phyloP scores from a whole-genome alignment of 345 rosid genomes.

The Moringa oleifera region DNA sequence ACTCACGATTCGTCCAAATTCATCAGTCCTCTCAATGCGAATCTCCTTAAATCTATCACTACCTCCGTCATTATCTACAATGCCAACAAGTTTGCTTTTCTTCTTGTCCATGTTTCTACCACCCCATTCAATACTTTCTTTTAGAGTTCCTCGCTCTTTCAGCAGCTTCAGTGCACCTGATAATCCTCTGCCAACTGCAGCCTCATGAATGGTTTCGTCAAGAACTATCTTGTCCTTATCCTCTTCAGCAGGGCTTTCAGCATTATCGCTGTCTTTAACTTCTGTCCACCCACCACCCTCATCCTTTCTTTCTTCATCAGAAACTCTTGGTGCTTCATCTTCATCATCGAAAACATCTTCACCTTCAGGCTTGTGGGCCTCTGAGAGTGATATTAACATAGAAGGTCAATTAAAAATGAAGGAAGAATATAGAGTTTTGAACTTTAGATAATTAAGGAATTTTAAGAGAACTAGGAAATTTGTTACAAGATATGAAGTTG shows the following conservation, averaged over 20 bases:
- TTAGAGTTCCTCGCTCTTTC: constrained; percentile 86
- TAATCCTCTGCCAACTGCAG: constrained; percentile 83
- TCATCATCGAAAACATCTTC: constrained; percentile 94
- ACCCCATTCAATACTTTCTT: constrained; percentile 91
- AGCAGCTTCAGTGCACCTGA: constrained; percentile 81
- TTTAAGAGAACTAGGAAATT: no score
- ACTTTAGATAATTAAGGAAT: no score
- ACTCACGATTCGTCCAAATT: constrained; percentile 95
- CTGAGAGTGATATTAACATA: constrained; percentile 36
- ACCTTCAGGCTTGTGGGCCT: constrained; percentile 47
- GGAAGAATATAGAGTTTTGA: no score
- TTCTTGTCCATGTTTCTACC: constrained; percentile 99
- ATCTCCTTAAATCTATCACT: constrained; percentile 59
- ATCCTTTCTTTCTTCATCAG: constrained; percentile 49
- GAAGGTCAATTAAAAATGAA: background rate
- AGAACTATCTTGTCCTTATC: constrained; percentile 59
- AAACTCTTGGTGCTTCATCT: constrained; percentile 60
- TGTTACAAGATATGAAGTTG: no score
- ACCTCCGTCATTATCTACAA: constrained; percentile 40
- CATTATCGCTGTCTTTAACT: constrained; percentile 42
- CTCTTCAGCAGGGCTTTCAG: constrained; percentile 39
- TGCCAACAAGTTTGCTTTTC: constrained; percentile 93
- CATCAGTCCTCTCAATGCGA: constrained; percentile 87
- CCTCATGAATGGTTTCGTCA: constrained; percentile 83
- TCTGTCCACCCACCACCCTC: constrained; percentile 62